Evolutionary conservation across 176 grass and related monocot genomes (phyloP), one percentile per base, ranked within the genome.

Genomic region (Coix lacrymajobi): DNA sequence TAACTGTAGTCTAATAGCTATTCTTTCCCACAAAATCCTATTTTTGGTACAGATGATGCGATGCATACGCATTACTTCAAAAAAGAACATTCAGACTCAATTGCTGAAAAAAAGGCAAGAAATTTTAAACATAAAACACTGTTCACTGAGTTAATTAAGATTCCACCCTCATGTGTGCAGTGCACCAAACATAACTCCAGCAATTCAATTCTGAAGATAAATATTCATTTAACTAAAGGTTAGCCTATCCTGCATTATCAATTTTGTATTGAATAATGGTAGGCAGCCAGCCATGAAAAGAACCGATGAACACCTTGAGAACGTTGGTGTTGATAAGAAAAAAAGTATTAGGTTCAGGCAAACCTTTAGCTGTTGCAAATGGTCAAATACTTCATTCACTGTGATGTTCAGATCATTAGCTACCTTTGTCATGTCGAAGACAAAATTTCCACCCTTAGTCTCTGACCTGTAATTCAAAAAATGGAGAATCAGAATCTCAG

Each of bases 281-380:
- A 22, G 41, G 46, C 28, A 66, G 41, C 33, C 9, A 36, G 11
- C 5, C 37, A 58, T 80, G 43, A 38, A 49, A 68, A 43, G 3
- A 41, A 62, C 6, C 30, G 0, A 43, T 62, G 30, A 69, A 78
- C 30, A 28, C n/a, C 13, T 39, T 11, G 1, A 69, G 11, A 81
- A 56, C 7, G 36, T 51, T 49, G 22, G 41, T 62, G 66, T 61
- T 14, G 44, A 76, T 44, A 48, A n/a, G 24, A 20, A 58, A 51
- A 90, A 22, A 22, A 25, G 34, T 45, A 14, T 60, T 87, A 58
- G 31, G 49, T 69, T 60, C 73, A 43, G 31, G 31, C 49, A 68
- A 78, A 98, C 96, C 96, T 98, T 98, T 62, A 98, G 83, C 67
- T 86, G 65, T 64, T 95, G 89, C 78, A 98, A 75, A 81, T 84